phyloP scores from a whole-genome alignment of 331 rosid genomes.

The Prunus yedoensis region DNA sequence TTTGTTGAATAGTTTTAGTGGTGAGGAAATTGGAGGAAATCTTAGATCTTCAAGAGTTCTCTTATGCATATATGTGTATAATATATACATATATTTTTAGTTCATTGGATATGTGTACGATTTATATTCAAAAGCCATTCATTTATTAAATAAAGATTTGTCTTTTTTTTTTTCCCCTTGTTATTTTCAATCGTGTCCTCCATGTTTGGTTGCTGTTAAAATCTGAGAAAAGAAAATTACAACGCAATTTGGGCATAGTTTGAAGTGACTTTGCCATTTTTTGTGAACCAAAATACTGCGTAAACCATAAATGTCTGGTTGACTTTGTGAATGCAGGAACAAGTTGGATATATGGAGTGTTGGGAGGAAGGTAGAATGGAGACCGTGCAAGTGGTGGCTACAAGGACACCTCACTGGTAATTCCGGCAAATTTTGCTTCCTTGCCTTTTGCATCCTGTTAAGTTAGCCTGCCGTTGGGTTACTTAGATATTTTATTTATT shows the following conservation, averaged over 20 bases:
- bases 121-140: background rate
- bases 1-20: background rate
- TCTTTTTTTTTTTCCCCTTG: background rate
- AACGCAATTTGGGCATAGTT: background rate
- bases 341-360: slow-evolving; percentile 75
- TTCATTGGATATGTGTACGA: background rate
- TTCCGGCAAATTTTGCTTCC: background rate
- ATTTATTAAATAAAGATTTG: background rate
- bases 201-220: background rate
- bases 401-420: slow-evolving; percentile 64
- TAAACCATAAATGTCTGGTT: background rate
- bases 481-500: background rate
- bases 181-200: background rate
- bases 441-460: background rate
- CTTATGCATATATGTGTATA: background rate
- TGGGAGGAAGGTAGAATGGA: slow-evolving; percentile 72
- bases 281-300: background rate
- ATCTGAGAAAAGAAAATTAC: background rate
- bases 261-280: background rate
- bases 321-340: slow-evolving; percentile 45
- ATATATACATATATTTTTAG: background rate
- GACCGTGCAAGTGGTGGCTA: slow-evolving; percentile 92
- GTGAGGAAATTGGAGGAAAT: background rate
- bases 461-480: background rate
- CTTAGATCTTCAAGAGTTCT: background rate